Conservation (phyloP, 768 basidiomycete species). For the Macrocybe gigantea region DNA sequence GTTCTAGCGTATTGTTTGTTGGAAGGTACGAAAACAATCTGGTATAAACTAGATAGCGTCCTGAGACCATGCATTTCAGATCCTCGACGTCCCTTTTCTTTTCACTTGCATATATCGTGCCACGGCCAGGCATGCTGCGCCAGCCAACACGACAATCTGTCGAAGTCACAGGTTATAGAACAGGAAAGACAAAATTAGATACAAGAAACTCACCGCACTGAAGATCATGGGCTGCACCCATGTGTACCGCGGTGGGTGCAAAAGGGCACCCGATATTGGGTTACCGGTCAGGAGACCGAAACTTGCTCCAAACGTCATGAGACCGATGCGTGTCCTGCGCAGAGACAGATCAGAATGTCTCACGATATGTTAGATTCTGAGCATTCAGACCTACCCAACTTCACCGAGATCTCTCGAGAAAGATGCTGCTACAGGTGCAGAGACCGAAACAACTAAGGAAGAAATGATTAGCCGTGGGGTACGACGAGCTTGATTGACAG, state of each 20-base stretch:
- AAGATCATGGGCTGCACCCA: conserved; percentile 41
- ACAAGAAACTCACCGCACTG: conserved; percentile 28
- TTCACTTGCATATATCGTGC: conserved; percentile 24
- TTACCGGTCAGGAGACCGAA: conserved; percentile 44
- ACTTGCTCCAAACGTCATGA: conserved; percentile 36
- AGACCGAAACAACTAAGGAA: conserved; percentile 31
- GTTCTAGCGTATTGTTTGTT: too few species aligned
- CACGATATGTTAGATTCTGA: background rate
- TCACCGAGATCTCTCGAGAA: conserved; percentile 37
- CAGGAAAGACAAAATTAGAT: background rate
- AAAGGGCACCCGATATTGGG: conserved; percentile 46
- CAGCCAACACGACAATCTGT: conserved; percentile 28
- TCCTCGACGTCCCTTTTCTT: conserved; percentile 12
- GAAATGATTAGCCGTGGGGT: background rate
- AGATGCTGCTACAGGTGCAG: conserved; percentile 31
- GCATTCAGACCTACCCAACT: conserved; percentile 29
- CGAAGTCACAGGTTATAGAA: background rate
- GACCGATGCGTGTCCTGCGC: conserved; percentile 37
- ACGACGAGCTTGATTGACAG: background rate
- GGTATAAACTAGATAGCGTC: too few species aligned
- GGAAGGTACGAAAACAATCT: too few species aligned
- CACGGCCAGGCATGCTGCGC: conserved; percentile 23
- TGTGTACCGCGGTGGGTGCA: conserved; percentile 27
- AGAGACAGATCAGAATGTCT: background rate
- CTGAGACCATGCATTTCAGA: too few species aligned